Base-by-base conservation (phyloP, 2,329 filamentous ascomycete species). In the Colletotrichum phormii region DNA sequence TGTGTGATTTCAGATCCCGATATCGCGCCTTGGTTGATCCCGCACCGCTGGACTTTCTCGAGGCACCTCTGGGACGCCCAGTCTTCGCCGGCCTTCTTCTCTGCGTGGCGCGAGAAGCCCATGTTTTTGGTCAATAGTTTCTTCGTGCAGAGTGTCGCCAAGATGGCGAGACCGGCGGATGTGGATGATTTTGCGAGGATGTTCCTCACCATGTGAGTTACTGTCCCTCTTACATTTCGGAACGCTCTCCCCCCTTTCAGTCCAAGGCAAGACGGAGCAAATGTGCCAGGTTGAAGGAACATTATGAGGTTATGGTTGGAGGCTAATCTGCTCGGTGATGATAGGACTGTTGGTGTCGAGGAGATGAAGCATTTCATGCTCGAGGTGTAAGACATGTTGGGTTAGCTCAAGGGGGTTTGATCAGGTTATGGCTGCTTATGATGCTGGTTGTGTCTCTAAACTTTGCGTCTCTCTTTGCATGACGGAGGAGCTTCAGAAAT, bases 71-170 rank as follows among this genome's bases (percentile, higher is more conserved):
- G 85, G 85, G 79, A 84, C 18, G 84, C 85, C 1, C 71, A 76
- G 35, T 81, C 80, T 5, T 83, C 84, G 1, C 77, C 83, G 24
- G 80, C 83, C 2, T 87, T 87, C 74, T 86, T 80, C 75, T 80
- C 78, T 2, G 81, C 84, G 2, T 86, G 85, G 85, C 81, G 82
- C n/a, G 80, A 82, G 42, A 84, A 83, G 78, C 82, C 83, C 9
- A 79, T 83, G 61, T 84, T 79, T 61, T 72, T 75, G 46, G 79
- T 85, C 51, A 67, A 76, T n/a, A 77, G 81, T 33, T 75, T 83
- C 73, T 77, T 79, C 59, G 82, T 84, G 57, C 76, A 79, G 54
- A 80, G 83, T 0, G 78, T 84, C 18, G 83, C 82, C 80, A 74
- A 79, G 75, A 79, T 82, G 35, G 83, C 78, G 7, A 77, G 76